Conservation (phyloP, 257 asterid species). For the Ajuga chamaepitys region DNA sequence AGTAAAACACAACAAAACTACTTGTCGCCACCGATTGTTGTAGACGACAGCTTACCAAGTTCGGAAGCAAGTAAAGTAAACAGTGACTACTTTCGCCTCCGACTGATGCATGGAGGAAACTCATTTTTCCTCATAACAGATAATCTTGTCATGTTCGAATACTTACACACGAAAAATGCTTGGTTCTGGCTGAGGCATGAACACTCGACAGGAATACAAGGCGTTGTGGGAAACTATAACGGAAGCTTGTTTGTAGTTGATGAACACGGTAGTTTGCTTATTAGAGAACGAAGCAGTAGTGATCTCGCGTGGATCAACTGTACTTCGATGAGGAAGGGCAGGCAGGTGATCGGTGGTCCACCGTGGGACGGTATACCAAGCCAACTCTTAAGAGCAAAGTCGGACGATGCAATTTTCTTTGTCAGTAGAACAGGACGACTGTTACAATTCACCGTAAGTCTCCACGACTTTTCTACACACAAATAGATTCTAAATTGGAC, state of each 20-base stretch:
- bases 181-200: conserved; percentile 85
- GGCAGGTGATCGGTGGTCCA: conserved; percentile 57
- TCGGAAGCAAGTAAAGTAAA: conserved; percentile 19
- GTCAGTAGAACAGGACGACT: conserved; percentile 65
- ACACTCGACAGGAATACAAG: conserved; percentile 43
- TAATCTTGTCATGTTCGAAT: conserved; percentile 47
- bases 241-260: conserved; percentile 75
- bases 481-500: no score
- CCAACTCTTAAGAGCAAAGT: conserved; percentile 34
- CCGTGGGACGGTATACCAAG: conserved; percentile 75
- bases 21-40: conserved; percentile 27
- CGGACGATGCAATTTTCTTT: conserved; percentile 63
- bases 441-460: conserved; percentile 49
- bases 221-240: conserved; percentile 66
- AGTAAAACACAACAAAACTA: conserved; percentile 42
- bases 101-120: conserved; percentile 59
- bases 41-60: conserved; percentile 15
- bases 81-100: conserved; percentile 37
- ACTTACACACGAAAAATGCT: conserved; percentile 49
- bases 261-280: conserved; percentile 59
- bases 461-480: no score
- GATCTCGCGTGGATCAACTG: conserved; percentile 75
- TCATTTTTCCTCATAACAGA: conserved; percentile 64
- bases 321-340: conserved; percentile 70
- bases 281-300: conserved; percentile 54